These are phyloP conservation scores for Plasmodium billcollinsi DNA, from an alignment of 169 alveolate genomes.

Conservation along the genomic window DNA sequence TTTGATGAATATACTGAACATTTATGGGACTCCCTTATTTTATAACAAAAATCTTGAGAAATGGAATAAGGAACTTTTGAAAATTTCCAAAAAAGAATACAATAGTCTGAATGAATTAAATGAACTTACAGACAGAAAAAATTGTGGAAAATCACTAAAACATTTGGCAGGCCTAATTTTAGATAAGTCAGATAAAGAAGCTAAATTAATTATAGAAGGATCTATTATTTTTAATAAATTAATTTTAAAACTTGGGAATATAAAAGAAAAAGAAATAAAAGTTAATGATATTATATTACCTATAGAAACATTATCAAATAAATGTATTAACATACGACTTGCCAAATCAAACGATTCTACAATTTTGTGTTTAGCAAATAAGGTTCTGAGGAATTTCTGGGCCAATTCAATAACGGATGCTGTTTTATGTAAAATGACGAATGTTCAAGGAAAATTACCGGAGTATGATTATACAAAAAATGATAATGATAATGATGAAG, in stretches of 20 bases:
- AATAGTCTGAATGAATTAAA: slow-evolving; percentile 37
- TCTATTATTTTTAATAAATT: slow-evolving; percentile 53
- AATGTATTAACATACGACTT: slow-evolving; percentile 83
- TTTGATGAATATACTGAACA: slow-evolving; percentile 10
- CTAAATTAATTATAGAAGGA: slow-evolving; percentile 74
- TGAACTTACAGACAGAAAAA: slow-evolving; percentile 39
- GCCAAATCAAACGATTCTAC: slow-evolving; percentile 39
- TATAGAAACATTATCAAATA: slow-evolving; percentile 82
- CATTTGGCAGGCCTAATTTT: slow-evolving; percentile 68
- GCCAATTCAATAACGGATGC: slow-evolving; percentile 71
- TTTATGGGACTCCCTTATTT: slow-evolving; percentile 23
- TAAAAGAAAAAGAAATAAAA: slow-evolving; percentile 79
- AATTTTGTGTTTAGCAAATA: slow-evolving; percentile 56
- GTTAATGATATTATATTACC: slow-evolving; percentile 81
- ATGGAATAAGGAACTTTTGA: slow-evolving; percentile 65
- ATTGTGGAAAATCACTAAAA: slow-evolving; percentile 66
- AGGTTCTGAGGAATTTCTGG: slow-evolving; percentile 72
- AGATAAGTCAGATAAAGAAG: slow-evolving; percentile 72
- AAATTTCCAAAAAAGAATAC: slow-evolving; percentile 55
- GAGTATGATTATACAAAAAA: slow-evolving; percentile 41
- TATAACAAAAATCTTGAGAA: slow-evolving; percentile 58
- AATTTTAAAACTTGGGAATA: slow-evolving; percentile 56
- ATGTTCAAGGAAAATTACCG: slow-evolving; percentile 63
- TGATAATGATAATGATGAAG: slow-evolving; percentile 3
- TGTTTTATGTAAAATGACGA: slow-evolving; percentile 58